Conservation (phyloP, 1,284 basidiomycete species). For the Retiboletus fuscus region DNA sequence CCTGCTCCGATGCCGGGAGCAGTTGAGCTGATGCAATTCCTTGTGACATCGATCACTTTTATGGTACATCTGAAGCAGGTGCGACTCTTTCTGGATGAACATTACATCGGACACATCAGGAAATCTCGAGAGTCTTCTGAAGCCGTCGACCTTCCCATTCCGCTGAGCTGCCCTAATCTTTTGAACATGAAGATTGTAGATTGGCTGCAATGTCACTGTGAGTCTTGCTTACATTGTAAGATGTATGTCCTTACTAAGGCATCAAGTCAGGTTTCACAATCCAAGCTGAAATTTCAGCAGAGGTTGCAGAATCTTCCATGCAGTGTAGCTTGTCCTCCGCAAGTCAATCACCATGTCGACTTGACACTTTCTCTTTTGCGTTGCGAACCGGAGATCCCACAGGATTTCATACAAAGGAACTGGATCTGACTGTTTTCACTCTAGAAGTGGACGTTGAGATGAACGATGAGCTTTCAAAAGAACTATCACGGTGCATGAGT, state of each 20-base stretch:
- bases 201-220: slow-evolving; percentile 9
- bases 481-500: slow-evolving; percentile 91
- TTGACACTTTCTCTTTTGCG: neutral
- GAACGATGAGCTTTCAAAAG: slow-evolving; percentile 74
- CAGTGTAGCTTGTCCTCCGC: neutral
- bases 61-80: slow-evolving; percentile 85
- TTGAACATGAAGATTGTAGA: slow-evolving; percentile 66
- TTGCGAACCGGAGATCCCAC: neutral
- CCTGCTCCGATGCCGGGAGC: slow-evolving; percentile 81
- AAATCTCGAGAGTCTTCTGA: slow-evolving; percentile 70
- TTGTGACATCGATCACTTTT: slow-evolving; percentile 93
- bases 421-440: slow-evolving; percentile 84
- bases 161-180: slow-evolving; percentile 59
- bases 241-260: neutral
- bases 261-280: neutral
- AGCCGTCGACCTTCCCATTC: slow-evolving; percentile 60
- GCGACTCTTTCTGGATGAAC: slow-evolving; percentile 81
- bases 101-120: slow-evolving; percentile 75
- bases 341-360: neutral
- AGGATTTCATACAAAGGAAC: slow-evolving; percentile 65
- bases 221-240: neutral
- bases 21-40: slow-evolving; percentile 88
- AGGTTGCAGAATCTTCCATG: neutral
- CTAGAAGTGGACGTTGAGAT: slow-evolving; percentile 81
- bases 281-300: neutral